These are phyloP conservation scores for Beta corolliflora DNA, from an alignment of 179 eudicot genomes.

Conservation along the genomic window DNA sequence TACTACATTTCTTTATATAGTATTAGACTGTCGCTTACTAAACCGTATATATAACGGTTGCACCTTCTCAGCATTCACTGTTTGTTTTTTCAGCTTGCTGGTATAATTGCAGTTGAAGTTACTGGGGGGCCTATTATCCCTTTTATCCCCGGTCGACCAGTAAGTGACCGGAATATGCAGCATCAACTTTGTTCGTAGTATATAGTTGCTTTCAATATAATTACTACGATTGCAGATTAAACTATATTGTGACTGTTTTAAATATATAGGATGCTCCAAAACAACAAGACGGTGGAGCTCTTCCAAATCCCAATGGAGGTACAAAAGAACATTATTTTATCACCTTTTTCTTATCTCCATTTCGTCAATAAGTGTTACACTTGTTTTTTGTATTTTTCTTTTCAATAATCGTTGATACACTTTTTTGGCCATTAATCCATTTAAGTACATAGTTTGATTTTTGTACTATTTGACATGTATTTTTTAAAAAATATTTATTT, in stretches of 20 bases:
- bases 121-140: slow-evolving; percentile 85
- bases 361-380: no score
- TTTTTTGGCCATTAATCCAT: no score
- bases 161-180: neutral
- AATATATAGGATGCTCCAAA: slow-evolving; percentile 23
- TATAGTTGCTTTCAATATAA: neutral
- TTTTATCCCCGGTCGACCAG: slow-evolving; percentile 67
- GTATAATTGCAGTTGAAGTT: slow-evolving; percentile 86
- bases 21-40: neutral
- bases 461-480: no score
- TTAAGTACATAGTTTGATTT: no score
- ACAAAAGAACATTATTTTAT: neutral
- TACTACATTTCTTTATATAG: no score
- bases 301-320: slow-evolving; percentile 36
- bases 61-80: neutral
- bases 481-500: no score
- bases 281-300: slow-evolving; percentile 24
- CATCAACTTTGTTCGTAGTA: neutral
- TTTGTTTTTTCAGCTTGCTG: neutral
- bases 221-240: neutral
- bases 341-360: neutral
- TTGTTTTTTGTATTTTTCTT: no score
- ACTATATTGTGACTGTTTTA: neutral
- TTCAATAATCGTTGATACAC: no score
- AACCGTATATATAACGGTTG: neutral